phyloP scores from a whole-genome alignment of 495 filamentous ascomycete species.

The Tuber melanosporum region DNA sequence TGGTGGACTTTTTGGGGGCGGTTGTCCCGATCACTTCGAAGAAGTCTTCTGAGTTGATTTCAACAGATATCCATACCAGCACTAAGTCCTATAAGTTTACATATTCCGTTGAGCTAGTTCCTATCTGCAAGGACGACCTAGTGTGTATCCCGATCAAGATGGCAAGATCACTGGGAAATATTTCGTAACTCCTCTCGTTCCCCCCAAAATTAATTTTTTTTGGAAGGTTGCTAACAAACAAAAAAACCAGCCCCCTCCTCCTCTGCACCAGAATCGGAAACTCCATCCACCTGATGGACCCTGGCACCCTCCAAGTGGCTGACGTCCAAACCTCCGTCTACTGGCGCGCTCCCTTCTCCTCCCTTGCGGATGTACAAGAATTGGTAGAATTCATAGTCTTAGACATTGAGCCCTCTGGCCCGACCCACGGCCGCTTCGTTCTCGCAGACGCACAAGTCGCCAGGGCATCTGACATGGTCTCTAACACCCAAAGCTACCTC shows the following conservation, averaged over 20 bases:
- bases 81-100: constrained; percentile 88
- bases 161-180: constrained; percentile 78
- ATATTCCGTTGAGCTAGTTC: constrained; percentile 76
- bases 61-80: constrained; percentile 82
- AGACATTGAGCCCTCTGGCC: constrained; percentile 78
- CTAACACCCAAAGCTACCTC: constrained; percentile 78
- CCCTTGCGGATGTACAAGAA: constrained; percentile 75
- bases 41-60: constrained; percentile 87
- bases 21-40: constrained; percentile 72
- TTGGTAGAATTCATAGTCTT: constrained; percentile 89
- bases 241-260: constrained; percentile 51
- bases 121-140: constrained; percentile 93
- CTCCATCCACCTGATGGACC: constrained; percentile 80
- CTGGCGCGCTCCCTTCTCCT: constrained; percentile 79
- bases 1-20: constrained; percentile 81
- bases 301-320: constrained; percentile 79
- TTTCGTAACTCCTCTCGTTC: constrained; percentile 44
- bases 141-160: constrained; percentile 85
- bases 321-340: constrained; percentile 74
- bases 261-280: constrained; percentile 89
- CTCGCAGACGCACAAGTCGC: constrained; percentile 83
- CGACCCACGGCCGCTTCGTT: constrained; percentile 69
- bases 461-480: constrained; percentile 78
- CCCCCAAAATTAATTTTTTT: not conserved
- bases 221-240: not conserved